These are phyloP conservation scores for Torulaspora franciscae DNA, from an alignment of 805 yeast species.

Conservation along the genomic window DNA sequence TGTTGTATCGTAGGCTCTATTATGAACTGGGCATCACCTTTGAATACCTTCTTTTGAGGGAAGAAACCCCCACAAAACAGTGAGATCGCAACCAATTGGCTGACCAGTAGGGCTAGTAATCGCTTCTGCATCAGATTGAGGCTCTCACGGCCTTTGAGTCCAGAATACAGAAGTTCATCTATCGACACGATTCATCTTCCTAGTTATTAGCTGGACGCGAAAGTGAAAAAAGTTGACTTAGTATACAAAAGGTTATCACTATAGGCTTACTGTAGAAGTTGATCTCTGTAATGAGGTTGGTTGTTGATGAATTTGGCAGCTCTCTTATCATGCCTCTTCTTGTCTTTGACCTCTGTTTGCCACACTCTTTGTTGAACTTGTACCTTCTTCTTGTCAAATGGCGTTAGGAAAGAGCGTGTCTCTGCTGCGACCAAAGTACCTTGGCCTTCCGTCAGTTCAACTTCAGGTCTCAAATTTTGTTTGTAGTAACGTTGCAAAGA, in stretches of 20 bases:
- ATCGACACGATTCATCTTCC: not conserved
- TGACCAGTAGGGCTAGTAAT: conserved; percentile 11
- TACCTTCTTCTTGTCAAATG: conserved; percentile 43
- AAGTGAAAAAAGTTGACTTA: conserved; percentile 2
- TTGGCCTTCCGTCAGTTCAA: conserved; percentile 63
- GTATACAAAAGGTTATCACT: conserved; percentile 5
- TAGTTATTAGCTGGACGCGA: conserved; percentile 1
- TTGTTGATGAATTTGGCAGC: conserved; percentile 76
- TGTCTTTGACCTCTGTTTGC: conserved; percentile 54
- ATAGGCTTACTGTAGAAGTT: conserved; percentile 46
- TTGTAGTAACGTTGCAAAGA: conserved; percentile 73
- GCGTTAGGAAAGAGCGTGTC: conserved; percentile 46
- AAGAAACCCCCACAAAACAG: conserved; percentile 80
- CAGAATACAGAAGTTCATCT: not conserved
- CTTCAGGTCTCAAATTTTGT: conserved; percentile 62
- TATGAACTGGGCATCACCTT: conserved; percentile 48
- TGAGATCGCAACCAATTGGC: conserved; percentile 51
- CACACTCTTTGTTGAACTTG: conserved; percentile 60
- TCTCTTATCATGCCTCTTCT: conserved; percentile 47
- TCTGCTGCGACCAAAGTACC: conserved; percentile 87
- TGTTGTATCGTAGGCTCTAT: conserved; percentile 33
- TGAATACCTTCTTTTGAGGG: conserved; percentile 76
- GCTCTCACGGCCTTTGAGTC: not conserved
- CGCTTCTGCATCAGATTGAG: conserved; percentile 9
- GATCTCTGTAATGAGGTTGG: conserved; percentile 87